These are phyloP conservation scores for Aotearoamyces nothofagi DNA, from an alignment of 2,329 filamentous ascomycete species.

Conservation along the genomic window DNA sequence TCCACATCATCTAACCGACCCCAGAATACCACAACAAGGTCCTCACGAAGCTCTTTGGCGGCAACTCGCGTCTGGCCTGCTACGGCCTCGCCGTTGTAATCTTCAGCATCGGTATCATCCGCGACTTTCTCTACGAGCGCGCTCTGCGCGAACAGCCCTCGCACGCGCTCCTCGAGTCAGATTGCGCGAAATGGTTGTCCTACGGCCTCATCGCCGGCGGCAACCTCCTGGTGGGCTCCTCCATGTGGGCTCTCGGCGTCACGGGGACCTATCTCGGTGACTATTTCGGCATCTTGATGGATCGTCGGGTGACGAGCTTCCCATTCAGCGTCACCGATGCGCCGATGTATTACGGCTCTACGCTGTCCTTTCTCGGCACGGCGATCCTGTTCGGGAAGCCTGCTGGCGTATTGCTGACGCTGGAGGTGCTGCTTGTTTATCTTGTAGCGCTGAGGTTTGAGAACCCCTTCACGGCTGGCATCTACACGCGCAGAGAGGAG, in stretches of 20 bases:
- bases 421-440: conserved; percentile 64
- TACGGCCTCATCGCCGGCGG: conserved; percentile 58
- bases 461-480: not conserved
- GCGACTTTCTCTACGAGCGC: conserved; percentile 76
- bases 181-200: conserved; percentile 44
- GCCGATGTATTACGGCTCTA: conserved; percentile 95
- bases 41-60: conserved; percentile 74
- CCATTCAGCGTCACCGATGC: conserved; percentile 85
- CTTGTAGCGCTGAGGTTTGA: conserved; percentile 59
- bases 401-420: conserved; percentile 65
- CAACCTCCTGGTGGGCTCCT: conserved; percentile 74
- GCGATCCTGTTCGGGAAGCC: conserved; percentile 77
- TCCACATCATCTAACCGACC: conserved; percentile 7
- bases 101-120: conserved; percentile 77
- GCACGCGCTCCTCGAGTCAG: conserved; percentile 54
- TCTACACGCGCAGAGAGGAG: too few relatives aligned
- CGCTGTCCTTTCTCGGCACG: conserved; percentile 80
- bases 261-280: conserved; percentile 95
- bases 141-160: conserved; percentile 64
- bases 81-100: conserved; percentile 81
- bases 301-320: conserved; percentile 83
- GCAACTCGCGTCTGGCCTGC: conserved; percentile 66
- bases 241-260: conserved; percentile 83
- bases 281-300: conserved; percentile 99
- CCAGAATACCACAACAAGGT: conserved; percentile 83